A percentile compares a stretch with the other conserved stretches of the same genome.
phyloP scores from a whole-genome alignment of 83 land plant species.

The Larix sibirica region DNA sequence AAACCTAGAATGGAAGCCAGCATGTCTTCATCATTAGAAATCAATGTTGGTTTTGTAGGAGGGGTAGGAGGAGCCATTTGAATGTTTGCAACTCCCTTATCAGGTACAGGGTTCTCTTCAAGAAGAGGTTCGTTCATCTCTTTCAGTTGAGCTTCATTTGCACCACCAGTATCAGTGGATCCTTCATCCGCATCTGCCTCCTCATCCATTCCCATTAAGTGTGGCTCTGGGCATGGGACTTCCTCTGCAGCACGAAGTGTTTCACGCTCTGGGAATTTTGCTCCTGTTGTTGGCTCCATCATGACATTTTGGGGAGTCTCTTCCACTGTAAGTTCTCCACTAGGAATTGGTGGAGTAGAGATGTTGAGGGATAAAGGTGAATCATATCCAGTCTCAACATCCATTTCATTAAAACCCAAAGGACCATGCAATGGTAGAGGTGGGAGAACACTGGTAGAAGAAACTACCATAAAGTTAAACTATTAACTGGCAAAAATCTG shows the following conservation, averaged over 20 bases:
- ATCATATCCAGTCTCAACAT: not conserved
- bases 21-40: not conserved
- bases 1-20: slow-evolving; percentile 6
- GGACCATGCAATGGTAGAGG: slow-evolving; percentile 21
- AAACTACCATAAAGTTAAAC: not conserved
- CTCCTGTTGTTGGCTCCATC: not conserved
- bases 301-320: not conserved
- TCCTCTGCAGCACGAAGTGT: not conserved
- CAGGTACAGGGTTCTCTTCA: not conserved
- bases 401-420: slow-evolving; percentile 7
- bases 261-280: not conserved
- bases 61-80: not conserved
- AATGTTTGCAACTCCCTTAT: not conserved
- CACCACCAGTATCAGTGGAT: not conserved
- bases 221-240: not conserved
- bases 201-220: not conserved
- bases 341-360: not conserved
- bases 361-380: not conserved
- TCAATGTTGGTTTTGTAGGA: not conserved
- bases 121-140: not conserved
- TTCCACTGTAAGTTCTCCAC: not conserved
- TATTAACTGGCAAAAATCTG: not conserved
- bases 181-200: not conserved
- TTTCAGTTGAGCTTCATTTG: not conserved
- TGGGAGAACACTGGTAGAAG: slow-evolving; percentile 28